Evolutionary conservation across 2,329 filamentous ascomycete species (phyloP).

Genomic region (Talaromyces verruculosus): DNA sequence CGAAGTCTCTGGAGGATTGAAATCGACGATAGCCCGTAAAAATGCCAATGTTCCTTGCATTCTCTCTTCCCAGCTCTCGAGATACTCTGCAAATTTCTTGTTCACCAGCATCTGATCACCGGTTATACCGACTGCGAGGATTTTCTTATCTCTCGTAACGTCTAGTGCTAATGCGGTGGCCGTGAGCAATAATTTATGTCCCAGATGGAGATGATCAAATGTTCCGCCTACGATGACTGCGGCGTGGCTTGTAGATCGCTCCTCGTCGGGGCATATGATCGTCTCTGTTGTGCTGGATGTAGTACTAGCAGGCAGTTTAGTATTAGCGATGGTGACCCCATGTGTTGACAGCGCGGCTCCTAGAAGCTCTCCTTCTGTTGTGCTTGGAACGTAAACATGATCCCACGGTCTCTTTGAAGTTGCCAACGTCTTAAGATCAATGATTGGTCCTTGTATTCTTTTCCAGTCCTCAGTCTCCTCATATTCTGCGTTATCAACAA

Average conservation of each 20-base stretch:
- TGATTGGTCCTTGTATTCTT: conserved; percentile 49
- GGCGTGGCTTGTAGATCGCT: conserved; percentile 44
- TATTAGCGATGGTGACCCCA: conserved; percentile 25
- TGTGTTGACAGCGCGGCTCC: conserved; percentile 32
- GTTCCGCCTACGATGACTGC: conserved; percentile 85
- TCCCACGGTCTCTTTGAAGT: conserved; percentile 37
- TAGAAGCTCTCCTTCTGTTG: conserved; percentile 30
- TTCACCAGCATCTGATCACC: conserved; percentile 81
- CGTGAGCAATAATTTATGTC: conserved; percentile 94
- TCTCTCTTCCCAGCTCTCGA: conserved; percentile 78
- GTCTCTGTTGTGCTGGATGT: conserved; percentile 27
- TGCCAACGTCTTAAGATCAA: conserved; percentile 51
- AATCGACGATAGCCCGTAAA: conserved; percentile 61
- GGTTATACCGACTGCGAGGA: conserved; percentile 81
- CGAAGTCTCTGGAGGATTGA: conserved; percentile 51
- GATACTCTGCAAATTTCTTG: conserved; percentile 79
- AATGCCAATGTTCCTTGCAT: conserved; percentile 70
- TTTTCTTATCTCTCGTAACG: conserved; percentile 48
- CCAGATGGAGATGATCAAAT: conserved; percentile 92
- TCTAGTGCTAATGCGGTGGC: conserved; percentile 73
- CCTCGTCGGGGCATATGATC: conserved; percentile 28
- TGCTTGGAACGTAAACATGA: conserved; percentile 35
- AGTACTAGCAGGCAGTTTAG: conserved; percentile 25
- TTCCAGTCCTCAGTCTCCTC: conserved; percentile 20
- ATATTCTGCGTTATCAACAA: conserved; percentile 62